phyloP scores from a whole-genome alignment of 768 basidiomycete species.

The Trametes coccinea region DNA sequence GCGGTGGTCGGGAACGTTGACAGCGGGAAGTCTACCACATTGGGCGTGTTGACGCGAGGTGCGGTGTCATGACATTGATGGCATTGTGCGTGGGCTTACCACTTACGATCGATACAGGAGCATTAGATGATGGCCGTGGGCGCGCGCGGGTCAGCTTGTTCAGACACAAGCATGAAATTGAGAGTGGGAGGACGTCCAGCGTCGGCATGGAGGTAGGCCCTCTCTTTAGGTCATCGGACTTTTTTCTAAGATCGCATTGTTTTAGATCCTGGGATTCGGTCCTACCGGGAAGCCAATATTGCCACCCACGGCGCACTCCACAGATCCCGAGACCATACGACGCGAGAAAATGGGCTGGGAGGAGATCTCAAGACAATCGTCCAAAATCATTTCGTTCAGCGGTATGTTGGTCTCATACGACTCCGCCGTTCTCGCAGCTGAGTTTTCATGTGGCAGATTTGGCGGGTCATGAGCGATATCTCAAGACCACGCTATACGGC shows the following conservation, averaged over 20 bases:
- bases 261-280: constrained; percentile 85
- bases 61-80: constrained; percentile 18
- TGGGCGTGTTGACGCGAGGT: constrained; percentile 95
- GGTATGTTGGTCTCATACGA: constrained; percentile 42
- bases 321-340: constrained; percentile 63
- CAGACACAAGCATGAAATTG: constrained; percentile 96
- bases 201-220: constrained; percentile 92
- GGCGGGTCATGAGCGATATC: constrained; percentile 92
- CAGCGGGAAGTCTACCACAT: constrained; percentile 91
- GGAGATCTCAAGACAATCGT: constrained; percentile 83
- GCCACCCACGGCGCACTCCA: constrained; percentile 57
- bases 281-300: constrained; percentile 77
- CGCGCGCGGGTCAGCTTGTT: constrained; percentile 87
- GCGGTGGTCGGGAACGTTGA: constrained; percentile 96
- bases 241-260: background rate
- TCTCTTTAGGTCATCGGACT: background rate
- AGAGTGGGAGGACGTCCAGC: constrained; percentile 91
- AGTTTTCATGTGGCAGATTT: constrained; percentile 54
- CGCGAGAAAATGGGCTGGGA: constrained; percentile 95
- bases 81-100: background rate
- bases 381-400: constrained; percentile 94
- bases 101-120: constrained; percentile 43
- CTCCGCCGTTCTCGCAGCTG: background rate
- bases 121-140: constrained; percentile 79
- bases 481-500: constrained; percentile 93